Evolutionary conservation across 225 moss, liverwort and hornwort genomes (phyloP).

Genomic region (Physcomitrellopsis africana): DNA sequence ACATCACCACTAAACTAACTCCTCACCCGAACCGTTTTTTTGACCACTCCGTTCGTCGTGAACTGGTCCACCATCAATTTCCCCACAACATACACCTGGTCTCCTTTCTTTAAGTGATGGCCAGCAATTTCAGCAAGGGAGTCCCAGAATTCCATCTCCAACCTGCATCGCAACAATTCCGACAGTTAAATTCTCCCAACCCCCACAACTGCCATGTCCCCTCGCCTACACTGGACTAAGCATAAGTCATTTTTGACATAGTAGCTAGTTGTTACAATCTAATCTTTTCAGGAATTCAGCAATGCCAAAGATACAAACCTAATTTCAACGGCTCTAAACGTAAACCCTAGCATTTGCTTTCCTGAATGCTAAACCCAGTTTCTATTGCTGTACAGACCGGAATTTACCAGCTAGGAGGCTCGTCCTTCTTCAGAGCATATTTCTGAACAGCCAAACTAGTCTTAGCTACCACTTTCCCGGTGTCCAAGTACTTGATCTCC

Average conservation of each 20-base stretch:
- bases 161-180: constrained; percentile 55
- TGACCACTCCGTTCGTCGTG: constrained; percentile 55
- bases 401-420: constrained; percentile 83
- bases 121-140: constrained; percentile 87
- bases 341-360: background rate
- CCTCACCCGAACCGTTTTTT: constrained; percentile 62
- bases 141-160: constrained; percentile 91
- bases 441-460: constrained; percentile 69
- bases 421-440: constrained; percentile 42
- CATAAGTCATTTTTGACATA: background rate
- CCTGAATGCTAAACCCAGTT: background rate
- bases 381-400: background rate
- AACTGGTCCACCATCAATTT: constrained; percentile 65
- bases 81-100: constrained; percentile 78
- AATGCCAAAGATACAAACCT: background rate
- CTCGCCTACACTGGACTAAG: background rate
- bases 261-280: background rate
- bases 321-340: background rate
- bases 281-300: background rate
- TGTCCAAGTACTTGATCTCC: constrained; percentile 82
- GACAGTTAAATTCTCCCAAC: constrained; percentile 12
- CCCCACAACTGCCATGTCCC: background rate
- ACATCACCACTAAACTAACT: constrained; percentile 2
- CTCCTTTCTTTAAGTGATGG: constrained; percentile 88
- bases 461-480: constrained; percentile 80